Percentiles rank a stretch among this genome's conserved stretches.
These are phyloP conservation scores for Fusarium brachygibbosum DNA, from an alignment of 2,329 filamentous ascomycete species.

Conservation along the genomic window DNA sequence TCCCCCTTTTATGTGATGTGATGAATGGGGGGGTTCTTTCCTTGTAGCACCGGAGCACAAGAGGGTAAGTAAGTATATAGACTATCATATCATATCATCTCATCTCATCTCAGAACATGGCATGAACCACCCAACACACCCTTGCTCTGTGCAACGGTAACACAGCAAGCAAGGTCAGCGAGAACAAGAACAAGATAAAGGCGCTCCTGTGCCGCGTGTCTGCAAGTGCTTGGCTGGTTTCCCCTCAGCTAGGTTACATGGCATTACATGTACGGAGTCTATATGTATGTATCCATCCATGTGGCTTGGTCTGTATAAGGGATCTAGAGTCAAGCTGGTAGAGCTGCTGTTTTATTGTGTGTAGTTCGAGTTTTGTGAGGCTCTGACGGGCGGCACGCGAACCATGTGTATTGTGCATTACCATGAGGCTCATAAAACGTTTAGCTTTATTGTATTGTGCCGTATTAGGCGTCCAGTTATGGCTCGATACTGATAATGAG, in stretches of 20 bases:
- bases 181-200: constrained; percentile 29
- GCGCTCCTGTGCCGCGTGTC: constrained; percentile 42
- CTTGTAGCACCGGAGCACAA: constrained; percentile 17
- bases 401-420: constrained; percentile 33
- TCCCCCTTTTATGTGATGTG: not conserved
- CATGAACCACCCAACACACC: constrained; percentile 2
- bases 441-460: not conserved
- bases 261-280: constrained; percentile 21
- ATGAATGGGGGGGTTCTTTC: not conserved
- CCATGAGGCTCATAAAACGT: constrained; percentile 15
- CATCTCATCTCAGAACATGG: not conserved
- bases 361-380: constrained; percentile 4
- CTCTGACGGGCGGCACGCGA: constrained; percentile 27
- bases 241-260: constrained; percentile 18
- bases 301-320: constrained; percentile 12
- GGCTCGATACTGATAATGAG: not conserved
- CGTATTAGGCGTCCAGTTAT: not conserved
- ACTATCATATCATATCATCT: not conserved
- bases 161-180: constrained; percentile 10
- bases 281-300: constrained; percentile 27
- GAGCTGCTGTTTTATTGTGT: not conserved
- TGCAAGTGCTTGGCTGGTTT: constrained; percentile 44
- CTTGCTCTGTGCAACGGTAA: constrained; percentile 32
- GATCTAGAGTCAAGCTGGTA: constrained; percentile 3
- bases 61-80: not conserved